phyloP scores from a whole-genome alignment of 2,329 filamentous ascomycete genomes.

The Ustilaginoidea virens region DNA sequence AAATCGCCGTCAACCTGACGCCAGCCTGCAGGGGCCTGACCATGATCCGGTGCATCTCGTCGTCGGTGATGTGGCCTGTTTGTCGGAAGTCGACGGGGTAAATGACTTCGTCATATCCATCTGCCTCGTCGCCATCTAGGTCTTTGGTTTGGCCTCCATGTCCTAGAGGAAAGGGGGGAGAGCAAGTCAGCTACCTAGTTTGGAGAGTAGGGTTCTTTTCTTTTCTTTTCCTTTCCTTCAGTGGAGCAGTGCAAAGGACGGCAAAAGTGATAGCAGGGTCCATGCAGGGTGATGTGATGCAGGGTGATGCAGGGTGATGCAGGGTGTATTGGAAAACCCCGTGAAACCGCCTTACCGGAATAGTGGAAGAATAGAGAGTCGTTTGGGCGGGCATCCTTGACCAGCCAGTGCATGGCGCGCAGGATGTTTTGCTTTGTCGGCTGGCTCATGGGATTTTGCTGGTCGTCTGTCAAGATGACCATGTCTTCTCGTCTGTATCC shows the following conservation, averaged over 20 bases:
- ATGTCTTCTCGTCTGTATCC: slow-evolving; percentile 92
- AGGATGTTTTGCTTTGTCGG: slow-evolving; percentile 92
- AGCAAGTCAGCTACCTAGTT: no score
- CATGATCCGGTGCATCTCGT: slow-evolving; percentile 69
- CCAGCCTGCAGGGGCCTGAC: slow-evolving; percentile 39
- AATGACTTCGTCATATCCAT: slow-evolving; percentile 72
- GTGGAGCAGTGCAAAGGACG: no score
- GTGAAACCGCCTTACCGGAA: slow-evolving; percentile 42
- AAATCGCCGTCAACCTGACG: slow-evolving; percentile 45
- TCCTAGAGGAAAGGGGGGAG: slow-evolving; percentile 23
- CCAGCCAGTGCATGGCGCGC: slow-evolving; percentile 93
- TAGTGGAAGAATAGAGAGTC: slow-evolving; percentile 98
- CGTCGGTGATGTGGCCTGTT: slow-evolving; percentile 69
- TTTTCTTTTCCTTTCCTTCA: no score
- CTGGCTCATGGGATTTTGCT: slow-evolving; percentile 94
- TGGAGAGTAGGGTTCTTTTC: no score
- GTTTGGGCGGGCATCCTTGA: slow-evolving; percentile 83
- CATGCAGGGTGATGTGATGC: no score
- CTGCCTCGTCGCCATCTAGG: slow-evolving; percentile 64
- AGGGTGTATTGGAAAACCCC: no score
- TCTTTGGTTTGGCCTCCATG: slow-evolving; percentile 74
- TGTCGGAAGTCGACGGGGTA: slow-evolving; percentile 71
- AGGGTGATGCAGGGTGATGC: no score
- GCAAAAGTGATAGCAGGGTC: no score
- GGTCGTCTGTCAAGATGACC: slow-evolving; percentile 91